A percentile compares a stretch with the other conserved stretches of the same genome.
Evolutionary conservation across 2,329 filamentous ascomycete species (phyloP).

Genomic region (Penicillium verrucosum): DNA sequence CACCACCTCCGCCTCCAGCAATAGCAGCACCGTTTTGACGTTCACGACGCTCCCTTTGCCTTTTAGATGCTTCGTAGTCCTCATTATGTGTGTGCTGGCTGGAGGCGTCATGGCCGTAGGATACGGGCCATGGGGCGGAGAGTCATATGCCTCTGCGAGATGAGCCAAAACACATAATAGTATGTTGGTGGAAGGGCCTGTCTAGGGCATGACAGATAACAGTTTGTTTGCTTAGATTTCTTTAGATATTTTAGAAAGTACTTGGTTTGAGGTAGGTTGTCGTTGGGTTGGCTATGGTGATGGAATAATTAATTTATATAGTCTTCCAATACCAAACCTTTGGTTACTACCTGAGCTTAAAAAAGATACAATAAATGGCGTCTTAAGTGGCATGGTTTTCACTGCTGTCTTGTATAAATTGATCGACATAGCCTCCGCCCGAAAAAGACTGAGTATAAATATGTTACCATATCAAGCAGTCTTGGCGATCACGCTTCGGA

Average conservation of each 20-base stretch:
- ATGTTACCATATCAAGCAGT: not conserved
- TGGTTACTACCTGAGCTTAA: not conserved
- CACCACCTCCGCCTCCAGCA: not conserved
- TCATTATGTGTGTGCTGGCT: not conserved
- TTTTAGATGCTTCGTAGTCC: not conserved
- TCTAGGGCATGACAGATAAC: not conserved
- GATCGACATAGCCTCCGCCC: not conserved
- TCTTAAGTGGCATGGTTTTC: not conserved
- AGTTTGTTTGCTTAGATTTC: not conserved
- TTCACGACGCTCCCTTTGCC: not conserved
- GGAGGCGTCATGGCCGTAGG: not conserved
- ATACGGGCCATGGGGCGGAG: not conserved
- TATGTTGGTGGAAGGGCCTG: not conserved
- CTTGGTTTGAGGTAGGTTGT: not conserved
- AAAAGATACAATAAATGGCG: too few relatives aligned
- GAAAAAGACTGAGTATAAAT: not conserved
- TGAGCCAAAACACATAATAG: slow-evolving; percentile 9
- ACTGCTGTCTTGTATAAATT: not conserved
- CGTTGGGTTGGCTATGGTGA: not conserved
- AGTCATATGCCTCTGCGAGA: not conserved
- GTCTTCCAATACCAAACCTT: not conserved
- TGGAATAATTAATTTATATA: not conserved
- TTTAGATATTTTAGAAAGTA: not conserved
- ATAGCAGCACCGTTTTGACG: too few relatives aligned
- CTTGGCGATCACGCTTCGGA: not conserved